A percentile compares a stretch with the other conserved stretches of the same genome.
Evolutionary conservation across 2,329 filamentous ascomycete species (phyloP).

Genomic region (Sporothrix curviconia): DNA sequence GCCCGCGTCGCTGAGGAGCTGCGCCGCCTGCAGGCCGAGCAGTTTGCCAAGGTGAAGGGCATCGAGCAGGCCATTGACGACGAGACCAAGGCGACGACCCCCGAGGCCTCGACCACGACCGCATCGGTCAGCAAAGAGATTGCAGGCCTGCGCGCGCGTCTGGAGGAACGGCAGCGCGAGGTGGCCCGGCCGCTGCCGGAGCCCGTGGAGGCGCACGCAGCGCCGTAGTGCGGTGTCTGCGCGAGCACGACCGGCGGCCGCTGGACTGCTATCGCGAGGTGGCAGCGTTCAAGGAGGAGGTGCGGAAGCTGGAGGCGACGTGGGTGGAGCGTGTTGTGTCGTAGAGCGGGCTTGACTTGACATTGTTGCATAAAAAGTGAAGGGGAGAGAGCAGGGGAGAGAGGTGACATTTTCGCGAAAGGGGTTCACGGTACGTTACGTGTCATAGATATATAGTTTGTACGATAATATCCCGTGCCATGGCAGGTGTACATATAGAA

Average conservation of each 20-base stretch:
- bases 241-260: constrained; percentile 77
- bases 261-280: constrained; percentile 95
- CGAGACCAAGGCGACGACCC: neutral
- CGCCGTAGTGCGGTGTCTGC: constrained; percentile 72
- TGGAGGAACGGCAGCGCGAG: constrained; percentile 58
- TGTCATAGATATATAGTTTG: constrained; percentile 6
- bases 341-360: constrained; percentile 22
- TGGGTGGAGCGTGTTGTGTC: constrained; percentile 80
- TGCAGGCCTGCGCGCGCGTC: constrained; percentile 49
- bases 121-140: constrained; percentile 52
- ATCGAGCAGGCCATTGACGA: constrained; percentile 25
- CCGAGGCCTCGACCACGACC: constrained; percentile 4
- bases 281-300: constrained; percentile 82
- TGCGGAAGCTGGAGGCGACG: constrained; percentile 73
- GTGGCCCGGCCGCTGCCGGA: constrained; percentile 60
- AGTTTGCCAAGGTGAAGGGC: constrained; percentile 60
- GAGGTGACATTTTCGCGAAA: no score
- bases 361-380: no score
- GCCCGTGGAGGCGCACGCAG: constrained; percentile 66
- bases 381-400: no score
- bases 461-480: constrained; percentile 8
- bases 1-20: constrained; percentile 80
- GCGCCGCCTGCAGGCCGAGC: constrained; percentile 65
- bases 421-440: no score
- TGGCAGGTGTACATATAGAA: constrained; percentile 10